Percentiles rank a stretch among this genome's conserved stretches.
phyloP scores from a whole-genome alignment of 164 flowering plant species.

The Santalum album region DNA sequence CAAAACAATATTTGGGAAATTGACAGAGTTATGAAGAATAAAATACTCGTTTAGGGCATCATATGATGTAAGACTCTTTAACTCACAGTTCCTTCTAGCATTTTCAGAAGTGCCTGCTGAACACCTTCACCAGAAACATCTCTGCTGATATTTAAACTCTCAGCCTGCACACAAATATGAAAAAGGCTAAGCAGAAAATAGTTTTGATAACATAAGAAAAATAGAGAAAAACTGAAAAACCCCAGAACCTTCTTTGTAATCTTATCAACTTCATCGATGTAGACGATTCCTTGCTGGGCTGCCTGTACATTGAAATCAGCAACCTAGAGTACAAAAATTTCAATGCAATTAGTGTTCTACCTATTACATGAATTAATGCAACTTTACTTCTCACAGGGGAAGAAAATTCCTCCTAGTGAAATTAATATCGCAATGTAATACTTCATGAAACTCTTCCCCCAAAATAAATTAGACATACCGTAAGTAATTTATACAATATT shows the following conservation, averaged over 20 bases:
- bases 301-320: slow-evolving; percentile 97
- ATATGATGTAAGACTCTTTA: neutral
- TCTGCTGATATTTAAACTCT: slow-evolving; percentile 5
- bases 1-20: no score
- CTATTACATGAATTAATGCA: no score
- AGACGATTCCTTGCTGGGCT: slow-evolving; percentile 97
- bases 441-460: no score
- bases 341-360: no score
- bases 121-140: slow-evolving; percentile 10
- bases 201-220: neutral
- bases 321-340: slow-evolving; percentile 34
- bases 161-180: neutral
- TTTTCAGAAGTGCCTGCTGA: slow-evolving; percentile 6
- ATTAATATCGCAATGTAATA: no score
- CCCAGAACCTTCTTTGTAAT: slow-evolving; percentile 83
- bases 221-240: neutral
- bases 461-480: no score
- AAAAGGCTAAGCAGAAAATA: neutral
- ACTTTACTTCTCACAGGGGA: no score
- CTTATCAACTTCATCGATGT: slow-evolving; percentile 99
- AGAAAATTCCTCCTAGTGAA: no score
- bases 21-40: neutral
- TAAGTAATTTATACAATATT: slow-evolving; percentile 79
- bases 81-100: slow-evolving; percentile 8
- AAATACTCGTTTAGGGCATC: neutral